These are phyloP conservation scores for Kandelia obovata DNA, from an alignment of 345 rosid genomes.

Conservation along the genomic window DNA sequence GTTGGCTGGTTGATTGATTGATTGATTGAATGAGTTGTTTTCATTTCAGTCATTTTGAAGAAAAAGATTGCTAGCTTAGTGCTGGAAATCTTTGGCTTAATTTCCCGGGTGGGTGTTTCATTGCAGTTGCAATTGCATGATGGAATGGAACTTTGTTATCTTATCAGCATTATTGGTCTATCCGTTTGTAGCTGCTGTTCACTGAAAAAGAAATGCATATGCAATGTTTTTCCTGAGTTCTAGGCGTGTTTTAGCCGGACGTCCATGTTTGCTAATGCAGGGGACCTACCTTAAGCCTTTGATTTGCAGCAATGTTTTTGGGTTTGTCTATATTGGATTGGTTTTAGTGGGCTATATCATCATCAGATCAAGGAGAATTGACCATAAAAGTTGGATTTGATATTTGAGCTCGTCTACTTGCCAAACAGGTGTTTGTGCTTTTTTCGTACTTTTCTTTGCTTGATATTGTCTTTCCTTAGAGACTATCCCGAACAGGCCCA, in stretches of 20 bases:
- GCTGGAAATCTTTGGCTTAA: constrained; percentile 36
- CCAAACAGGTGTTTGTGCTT: constrained; percentile 17
- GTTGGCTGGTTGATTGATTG: constrained; percentile 14
- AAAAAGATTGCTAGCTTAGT: constrained; percentile 31
- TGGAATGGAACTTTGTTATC: constrained; percentile 20
- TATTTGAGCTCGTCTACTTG: constrained; percentile 22
- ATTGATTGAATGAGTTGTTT: constrained; percentile 16
- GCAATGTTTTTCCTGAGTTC: constrained; percentile 1
- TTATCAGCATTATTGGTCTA: constrained; percentile 10
- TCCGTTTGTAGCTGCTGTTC: constrained; percentile 18
- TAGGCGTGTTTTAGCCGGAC: constrained; percentile 7
- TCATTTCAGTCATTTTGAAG: constrained; percentile 3
- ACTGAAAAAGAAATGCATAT: constrained; percentile 22
- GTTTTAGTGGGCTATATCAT: constrained; percentile 3
- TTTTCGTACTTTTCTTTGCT: background rate
- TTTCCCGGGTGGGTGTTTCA: constrained; percentile 15
- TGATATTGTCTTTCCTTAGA: constrained; percentile 3
- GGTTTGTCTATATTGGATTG: constrained; percentile 8
- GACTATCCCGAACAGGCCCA: constrained; percentile 7
- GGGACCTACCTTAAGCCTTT: constrained; percentile 35
- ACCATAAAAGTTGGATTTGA: constrained; percentile 16
- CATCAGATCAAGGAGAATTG: constrained; percentile 10
- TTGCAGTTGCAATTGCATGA: constrained; percentile 6
- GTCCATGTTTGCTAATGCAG: constrained; percentile 6
- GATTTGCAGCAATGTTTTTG: constrained; percentile 12